Evolutionary conservation across 2,329 filamentous ascomycete genomes (phyloP).

Genomic region (Fusarium foetens): DNA sequence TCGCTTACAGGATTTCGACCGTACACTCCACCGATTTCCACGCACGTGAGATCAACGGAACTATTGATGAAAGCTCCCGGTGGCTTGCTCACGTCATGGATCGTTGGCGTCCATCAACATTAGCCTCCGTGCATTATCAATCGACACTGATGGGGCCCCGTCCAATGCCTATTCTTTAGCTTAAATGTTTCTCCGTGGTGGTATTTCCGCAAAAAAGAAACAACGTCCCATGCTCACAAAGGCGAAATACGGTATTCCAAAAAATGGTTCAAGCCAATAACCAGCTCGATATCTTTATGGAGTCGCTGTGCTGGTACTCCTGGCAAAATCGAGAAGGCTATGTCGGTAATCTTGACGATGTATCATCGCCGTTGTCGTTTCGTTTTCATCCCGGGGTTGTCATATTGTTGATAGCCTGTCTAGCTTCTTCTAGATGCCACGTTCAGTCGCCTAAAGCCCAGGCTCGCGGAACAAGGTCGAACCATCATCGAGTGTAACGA

Average conservation of each 20-base stretch:
- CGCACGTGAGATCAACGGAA: neutral
- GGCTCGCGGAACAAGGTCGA: conserved; percentile 8
- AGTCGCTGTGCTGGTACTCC: neutral
- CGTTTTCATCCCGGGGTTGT: conserved; percentile 9
- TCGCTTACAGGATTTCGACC: neutral
- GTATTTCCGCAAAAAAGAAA: neutral
- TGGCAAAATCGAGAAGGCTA: neutral
- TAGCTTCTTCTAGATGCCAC: conserved; percentile 2
- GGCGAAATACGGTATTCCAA: neutral
- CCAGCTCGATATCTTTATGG: neutral
- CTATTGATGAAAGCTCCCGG: conserved; percentile 11
- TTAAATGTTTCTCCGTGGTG: neutral
- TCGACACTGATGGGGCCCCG: neutral
- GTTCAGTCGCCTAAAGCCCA: conserved; percentile 5
- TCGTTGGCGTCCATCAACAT: neutral
- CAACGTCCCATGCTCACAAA: neutral
- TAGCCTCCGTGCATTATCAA: conserved; percentile 7
- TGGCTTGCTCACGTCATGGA: conserved; percentile 27
- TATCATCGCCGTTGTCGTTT: conserved; percentile 11
- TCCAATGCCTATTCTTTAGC: conserved; percentile 7
- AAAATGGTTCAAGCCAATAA: neutral
- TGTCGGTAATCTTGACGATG: conserved; percentile 7
- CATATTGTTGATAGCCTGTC: neutral
- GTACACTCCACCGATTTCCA: neutral
- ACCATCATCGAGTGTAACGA: conserved; percentile 15